Conservation (phyloP, 139 green algal genomes). For the Zygnema circumcarinatum region DNA sequence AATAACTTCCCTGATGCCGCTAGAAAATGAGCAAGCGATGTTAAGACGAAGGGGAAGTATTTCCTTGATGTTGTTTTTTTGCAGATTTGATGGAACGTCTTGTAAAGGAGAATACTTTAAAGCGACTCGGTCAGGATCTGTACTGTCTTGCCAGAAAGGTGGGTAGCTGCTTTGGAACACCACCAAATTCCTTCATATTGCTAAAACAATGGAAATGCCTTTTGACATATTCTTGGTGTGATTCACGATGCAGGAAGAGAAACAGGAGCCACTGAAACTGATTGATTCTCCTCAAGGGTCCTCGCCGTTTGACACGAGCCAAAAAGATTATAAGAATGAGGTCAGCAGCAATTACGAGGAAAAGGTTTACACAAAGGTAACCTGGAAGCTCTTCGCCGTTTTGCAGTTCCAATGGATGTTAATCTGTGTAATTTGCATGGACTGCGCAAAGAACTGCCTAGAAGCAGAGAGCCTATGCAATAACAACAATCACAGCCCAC, state of each 20-base stretch:
- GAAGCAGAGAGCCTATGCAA: too few relatives aligned
- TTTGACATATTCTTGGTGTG: neutral
- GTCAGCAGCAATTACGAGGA: neutral
- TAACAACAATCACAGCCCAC: too few relatives aligned
- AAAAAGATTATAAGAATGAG: neutral
- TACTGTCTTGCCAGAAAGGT: slow-evolving; percentile 15
- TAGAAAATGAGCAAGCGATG: too few relatives aligned
- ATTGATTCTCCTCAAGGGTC: neutral
- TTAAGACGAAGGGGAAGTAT: too few relatives aligned
- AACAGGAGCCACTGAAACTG: neutral
- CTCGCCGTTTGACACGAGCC: neutral
- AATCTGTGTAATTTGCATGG: too few relatives aligned
- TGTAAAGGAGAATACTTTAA: slow-evolving; percentile 4
- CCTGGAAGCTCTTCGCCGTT: neutral
- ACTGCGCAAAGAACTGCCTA: too few relatives aligned
- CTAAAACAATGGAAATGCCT: too few relatives aligned
- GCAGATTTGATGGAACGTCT: slow-evolving; percentile 26
- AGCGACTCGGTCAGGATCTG: slow-evolving; percentile 7
- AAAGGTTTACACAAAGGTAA: slow-evolving; percentile 16
- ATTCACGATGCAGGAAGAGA: neutral
- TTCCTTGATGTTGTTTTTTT: slow-evolving; percentile 11
- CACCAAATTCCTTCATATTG: neutral
- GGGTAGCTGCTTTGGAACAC: neutral
- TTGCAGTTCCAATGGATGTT: neutral
- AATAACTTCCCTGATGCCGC: too few relatives aligned